Percentiles rank a stretch among this genome's conserved stretches.
Evolutionary conservation across 202 grass and related monocot species (phyloP).

Genomic region (Hordeum pubiflorum): DNA sequence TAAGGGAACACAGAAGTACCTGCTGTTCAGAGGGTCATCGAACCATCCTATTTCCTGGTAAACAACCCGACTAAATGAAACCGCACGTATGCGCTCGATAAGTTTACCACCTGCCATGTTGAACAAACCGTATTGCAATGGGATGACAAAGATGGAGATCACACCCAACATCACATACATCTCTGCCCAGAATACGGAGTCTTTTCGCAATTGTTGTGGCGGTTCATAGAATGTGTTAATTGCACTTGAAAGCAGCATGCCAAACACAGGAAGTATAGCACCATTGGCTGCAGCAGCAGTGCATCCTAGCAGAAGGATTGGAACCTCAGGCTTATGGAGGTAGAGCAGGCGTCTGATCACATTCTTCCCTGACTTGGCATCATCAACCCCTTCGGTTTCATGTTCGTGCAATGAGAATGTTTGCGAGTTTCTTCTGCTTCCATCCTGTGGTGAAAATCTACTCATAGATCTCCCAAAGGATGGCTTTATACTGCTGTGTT

Average conservation of each 20-base stretch:
- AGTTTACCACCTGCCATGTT: slow-evolving; percentile 36
- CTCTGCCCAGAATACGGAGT: neutral
- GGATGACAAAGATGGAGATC: slow-evolving; percentile 24
- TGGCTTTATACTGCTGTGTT: neutral
- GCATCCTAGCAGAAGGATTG: neutral
- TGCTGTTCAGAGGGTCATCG: neutral
- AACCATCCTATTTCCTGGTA: neutral
- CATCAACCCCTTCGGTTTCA: neutral
- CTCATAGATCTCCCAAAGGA: neutral
- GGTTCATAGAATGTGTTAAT: neutral
- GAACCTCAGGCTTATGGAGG: neutral
- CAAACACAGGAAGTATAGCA: neutral
- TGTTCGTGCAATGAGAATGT: neutral
- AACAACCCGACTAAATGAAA: neutral
- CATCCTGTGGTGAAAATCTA: neutral
- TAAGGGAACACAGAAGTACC: neutral
- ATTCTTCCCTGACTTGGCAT: neutral
- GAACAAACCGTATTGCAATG: neutral
- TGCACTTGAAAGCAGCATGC: neutral
- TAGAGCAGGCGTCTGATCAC: neutral
- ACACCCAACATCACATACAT: neutral
- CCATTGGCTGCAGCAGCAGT: neutral
- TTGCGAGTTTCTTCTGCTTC: neutral
- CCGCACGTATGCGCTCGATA: neutral
- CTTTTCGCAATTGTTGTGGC: neutral